A percentile compares a stretch with the other conserved stretches of the same genome.
Evolutionary conservation across 2,329 filamentous ascomycete genomes (phyloP).

Genomic region (Thielaviopsis cerberus): DNA sequence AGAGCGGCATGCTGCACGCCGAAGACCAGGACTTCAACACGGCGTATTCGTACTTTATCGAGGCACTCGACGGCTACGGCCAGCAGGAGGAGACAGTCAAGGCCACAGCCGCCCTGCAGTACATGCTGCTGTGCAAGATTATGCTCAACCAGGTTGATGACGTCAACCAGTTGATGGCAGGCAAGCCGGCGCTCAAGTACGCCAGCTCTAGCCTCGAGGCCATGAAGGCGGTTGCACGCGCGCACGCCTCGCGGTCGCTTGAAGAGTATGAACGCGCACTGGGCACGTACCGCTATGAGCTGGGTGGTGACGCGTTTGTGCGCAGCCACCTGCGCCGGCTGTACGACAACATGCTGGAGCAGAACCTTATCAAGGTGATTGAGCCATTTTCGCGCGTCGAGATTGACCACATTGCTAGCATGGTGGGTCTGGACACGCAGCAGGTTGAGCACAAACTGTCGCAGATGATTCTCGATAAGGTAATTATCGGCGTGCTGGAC

Average conservation of each 20-base stretch:
- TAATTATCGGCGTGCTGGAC: conserved; percentile 92
- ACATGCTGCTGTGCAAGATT: conserved; percentile 99
- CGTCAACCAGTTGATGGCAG: conserved; percentile 82
- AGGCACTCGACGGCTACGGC: conserved; percentile 92
- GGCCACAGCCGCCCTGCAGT: conserved; percentile 94
- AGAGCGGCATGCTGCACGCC: conserved; percentile 95
- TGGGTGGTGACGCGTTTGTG: conserved; percentile 88
- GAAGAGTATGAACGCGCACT: conserved; percentile 94
- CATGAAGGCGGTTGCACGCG: conserved; percentile 95
- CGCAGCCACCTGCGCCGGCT: conserved; percentile 87
- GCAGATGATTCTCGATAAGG: conserved; percentile 99
- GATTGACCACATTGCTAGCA: conserved; percentile 89
- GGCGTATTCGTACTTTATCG: conserved; percentile 96
- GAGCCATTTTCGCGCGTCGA: conserved; percentile 96
- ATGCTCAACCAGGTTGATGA: conserved; percentile 97
- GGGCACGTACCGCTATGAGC: conserved; percentile 76
- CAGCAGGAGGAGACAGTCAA: conserved; percentile 71
- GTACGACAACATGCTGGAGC: conserved; percentile 97
- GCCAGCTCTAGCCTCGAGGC: conserved; percentile 89
- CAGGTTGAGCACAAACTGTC: conserved; percentile 96
- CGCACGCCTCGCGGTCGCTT: conserved; percentile 83
- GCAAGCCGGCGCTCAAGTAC: conserved; percentile 93
- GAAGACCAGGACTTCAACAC: conserved; percentile 99
- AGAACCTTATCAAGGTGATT: conserved; percentile 99
- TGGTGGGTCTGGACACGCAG: conserved; percentile 87